Percentiles rank a stretch among this genome's conserved stretches.
These are phyloP conservation scores for Metschnikowia dekortorum DNA, from an alignment of 805 yeast genomes.

Conservation along the genomic window DNA sequence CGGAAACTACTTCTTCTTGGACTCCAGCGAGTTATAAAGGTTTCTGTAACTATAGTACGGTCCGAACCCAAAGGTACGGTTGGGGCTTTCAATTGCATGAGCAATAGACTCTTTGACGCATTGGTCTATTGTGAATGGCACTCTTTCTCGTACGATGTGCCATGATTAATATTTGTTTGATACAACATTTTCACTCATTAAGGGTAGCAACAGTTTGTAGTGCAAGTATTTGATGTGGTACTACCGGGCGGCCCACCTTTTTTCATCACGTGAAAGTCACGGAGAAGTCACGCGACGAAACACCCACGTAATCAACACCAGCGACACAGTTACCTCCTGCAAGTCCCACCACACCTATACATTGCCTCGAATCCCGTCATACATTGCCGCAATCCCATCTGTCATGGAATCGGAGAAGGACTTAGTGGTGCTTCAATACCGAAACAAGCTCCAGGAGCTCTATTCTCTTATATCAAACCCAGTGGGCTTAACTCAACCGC, in stretches of 20 bases:
- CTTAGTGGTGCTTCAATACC: constrained; percentile 3
- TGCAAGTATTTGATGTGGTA: not conserved
- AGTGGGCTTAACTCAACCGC: constrained; percentile 8
- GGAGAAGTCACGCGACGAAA: constrained; percentile 9
- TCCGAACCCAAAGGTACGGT: constrained; percentile 4
- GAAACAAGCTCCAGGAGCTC: constrained; percentile 16
- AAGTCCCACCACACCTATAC: not conserved
- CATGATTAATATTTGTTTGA: constrained; percentile 13
- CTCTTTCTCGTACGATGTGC: constrained; percentile 15
- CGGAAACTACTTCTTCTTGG: constrained; percentile 97
- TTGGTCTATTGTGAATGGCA: constrained; percentile 15
- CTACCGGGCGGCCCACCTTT: not conserved
- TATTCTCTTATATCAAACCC: constrained; percentile 15
- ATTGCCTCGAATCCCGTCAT: not conserved
- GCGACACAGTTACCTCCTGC: not conserved
- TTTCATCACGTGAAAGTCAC: constrained; percentile 11
- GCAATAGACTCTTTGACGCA: constrained; percentile 12
- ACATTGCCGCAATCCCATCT: not conserved
- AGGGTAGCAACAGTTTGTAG: not conserved
- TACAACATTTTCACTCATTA: constrained; percentile 10
- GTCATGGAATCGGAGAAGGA: constrained; percentile 8
- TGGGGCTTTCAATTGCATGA: constrained; percentile 17
- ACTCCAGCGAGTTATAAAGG: constrained; percentile 44
- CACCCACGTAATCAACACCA: not conserved
- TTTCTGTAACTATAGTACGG: constrained; percentile 7